These are phyloP conservation scores for Mesembryanthemum crystallinum DNA, from an alignment of 148 eudicot species.

Conservation along the genomic window DNA sequence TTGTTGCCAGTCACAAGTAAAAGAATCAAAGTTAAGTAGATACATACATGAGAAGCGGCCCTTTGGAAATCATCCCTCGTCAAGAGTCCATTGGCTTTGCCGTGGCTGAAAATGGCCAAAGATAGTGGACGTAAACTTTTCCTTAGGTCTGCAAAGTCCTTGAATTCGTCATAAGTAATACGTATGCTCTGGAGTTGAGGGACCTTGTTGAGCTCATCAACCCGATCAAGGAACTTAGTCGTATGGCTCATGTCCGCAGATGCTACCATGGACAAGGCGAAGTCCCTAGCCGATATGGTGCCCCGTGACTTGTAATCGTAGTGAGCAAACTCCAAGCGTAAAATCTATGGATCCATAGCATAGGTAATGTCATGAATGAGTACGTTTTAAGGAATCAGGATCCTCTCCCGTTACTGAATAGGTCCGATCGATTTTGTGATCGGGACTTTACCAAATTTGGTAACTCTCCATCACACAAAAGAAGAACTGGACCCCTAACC, in stretches of 20 bases:
- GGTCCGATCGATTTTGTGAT: no score
- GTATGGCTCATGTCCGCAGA: slow-evolving; percentile 77
- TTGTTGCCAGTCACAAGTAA: neutral
- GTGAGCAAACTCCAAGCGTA: slow-evolving; percentile 69
- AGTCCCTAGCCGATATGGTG: slow-evolving; percentile 72
- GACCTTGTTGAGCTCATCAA: slow-evolving; percentile 51
- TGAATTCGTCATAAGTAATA: slow-evolving; percentile 68
- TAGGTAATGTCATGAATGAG: neutral
- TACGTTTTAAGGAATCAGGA: neutral
- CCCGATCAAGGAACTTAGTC: slow-evolving; percentile 63
- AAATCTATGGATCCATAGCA: slow-evolving; percentile 37
- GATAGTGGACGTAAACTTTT: slow-evolving; percentile 59
- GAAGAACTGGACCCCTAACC: no score
- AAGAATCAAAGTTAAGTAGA: neutral
- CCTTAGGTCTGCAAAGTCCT: slow-evolving; percentile 61
- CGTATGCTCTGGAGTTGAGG: slow-evolving; percentile 40
- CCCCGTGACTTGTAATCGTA: slow-evolving; percentile 69
- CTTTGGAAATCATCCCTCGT: slow-evolving; percentile 75
- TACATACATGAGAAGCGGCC: slow-evolving; percentile 73
- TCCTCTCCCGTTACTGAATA: no score
- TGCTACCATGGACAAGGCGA: slow-evolving; percentile 83
- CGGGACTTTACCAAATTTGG: no score
- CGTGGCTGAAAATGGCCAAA: slow-evolving; percentile 72
- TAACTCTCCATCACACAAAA: no score
- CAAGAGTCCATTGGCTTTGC: slow-evolving; percentile 65